Base-by-base conservation (phyloP, 83 land plant species). In the Picea abies region DNA sequence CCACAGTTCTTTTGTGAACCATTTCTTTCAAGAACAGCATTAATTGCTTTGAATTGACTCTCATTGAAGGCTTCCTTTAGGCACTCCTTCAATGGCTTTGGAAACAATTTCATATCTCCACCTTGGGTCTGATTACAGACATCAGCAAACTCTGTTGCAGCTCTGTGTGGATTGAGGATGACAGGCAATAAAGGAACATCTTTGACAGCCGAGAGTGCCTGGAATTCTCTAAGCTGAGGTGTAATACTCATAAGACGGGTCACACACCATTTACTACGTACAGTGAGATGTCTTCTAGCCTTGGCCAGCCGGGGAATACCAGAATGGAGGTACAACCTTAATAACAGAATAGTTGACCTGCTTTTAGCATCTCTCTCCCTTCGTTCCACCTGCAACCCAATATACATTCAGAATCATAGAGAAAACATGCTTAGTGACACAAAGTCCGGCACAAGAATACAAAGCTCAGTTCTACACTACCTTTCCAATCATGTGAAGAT, bases 171-270 rank as follows among this genome's bases (percentile, higher is more conserved):
- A 60, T 90, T 90, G 79, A 97, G 85, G 66, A 97, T 93, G 22
- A 87, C 60, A 49, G 93, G 91, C 73, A 96, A 86, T 37, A 95
- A 64, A 32, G 99, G 98, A 52, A 92, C 90, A 49, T 83, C 82
- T 64, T 85, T 88, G 60, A 90, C 39, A 49, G 98, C 92, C 32
- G 99, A 92, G 9, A 97, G 87, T 60, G 99, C 98, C 81, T 97
- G 99, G 81, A 95, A 97, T 84, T 97, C 99, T 82, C 99, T 90
- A 63, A 97, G 86, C 80, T 97, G 99, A 49, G 99, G 90, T 16
- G 95, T 90, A 65, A 97, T 92, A 87, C 88, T 94, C 97, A 96
- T 94, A 41, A 96, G 77, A 12, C 93, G 90, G 81, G 90, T 90
- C 11, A 89, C 76, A 86, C 81, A 89, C 99, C 99, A 97, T 82